These are phyloP conservation scores for Fusarium sp. DNA, from an alignment of 2,329 filamentous ascomycete genomes.

Conservation along the genomic window DNA sequence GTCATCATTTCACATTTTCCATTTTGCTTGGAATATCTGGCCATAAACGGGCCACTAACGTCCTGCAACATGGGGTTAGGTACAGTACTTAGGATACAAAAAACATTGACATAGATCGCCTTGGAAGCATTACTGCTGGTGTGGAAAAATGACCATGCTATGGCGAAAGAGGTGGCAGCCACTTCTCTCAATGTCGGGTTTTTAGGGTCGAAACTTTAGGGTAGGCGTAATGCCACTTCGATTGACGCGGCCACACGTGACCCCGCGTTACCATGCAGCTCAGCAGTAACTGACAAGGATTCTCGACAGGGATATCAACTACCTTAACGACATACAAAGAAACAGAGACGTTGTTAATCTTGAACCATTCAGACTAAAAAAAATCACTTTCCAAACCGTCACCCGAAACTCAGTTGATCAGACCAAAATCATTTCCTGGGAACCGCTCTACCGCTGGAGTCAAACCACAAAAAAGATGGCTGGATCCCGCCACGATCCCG, in stretches of 20 bases:
- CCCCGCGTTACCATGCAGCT: slow-evolving; percentile 33
- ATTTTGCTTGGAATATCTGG: not conserved
- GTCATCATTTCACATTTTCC: slow-evolving; percentile 32
- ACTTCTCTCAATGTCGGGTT: not conserved
- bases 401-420: slow-evolving; percentile 40
- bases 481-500: slow-evolving; percentile 38
- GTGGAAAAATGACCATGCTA: not conserved
- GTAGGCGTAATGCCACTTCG: not conserved
- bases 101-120: not conserved
- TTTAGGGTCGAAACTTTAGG: not conserved
- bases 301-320: slow-evolving; percentile 38
- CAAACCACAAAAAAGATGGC: slow-evolving; percentile 36
- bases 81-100: not conserved
- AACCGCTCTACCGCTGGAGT: slow-evolving; percentile 23
- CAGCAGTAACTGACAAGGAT: slow-evolving; percentile 17
- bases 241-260: slow-evolving; percentile 47
- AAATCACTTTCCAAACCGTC: slow-evolving; percentile 39
- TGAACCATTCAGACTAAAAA: slow-evolving; percentile 27
- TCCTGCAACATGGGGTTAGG: not conserved
- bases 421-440: slow-evolving; percentile 16
- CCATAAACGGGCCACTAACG: slow-evolving; percentile 1
- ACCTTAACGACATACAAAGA: slow-evolving; percentile 24
- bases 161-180: not conserved
- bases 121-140: not conserved
- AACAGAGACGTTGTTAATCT: slow-evolving; percentile 17